Percentiles rank a stretch among this genome's conserved stretches.
Evolutionary conservation across 768 basidiomycete species (phyloP).

Genomic region (Pholiota conissans): DNA sequence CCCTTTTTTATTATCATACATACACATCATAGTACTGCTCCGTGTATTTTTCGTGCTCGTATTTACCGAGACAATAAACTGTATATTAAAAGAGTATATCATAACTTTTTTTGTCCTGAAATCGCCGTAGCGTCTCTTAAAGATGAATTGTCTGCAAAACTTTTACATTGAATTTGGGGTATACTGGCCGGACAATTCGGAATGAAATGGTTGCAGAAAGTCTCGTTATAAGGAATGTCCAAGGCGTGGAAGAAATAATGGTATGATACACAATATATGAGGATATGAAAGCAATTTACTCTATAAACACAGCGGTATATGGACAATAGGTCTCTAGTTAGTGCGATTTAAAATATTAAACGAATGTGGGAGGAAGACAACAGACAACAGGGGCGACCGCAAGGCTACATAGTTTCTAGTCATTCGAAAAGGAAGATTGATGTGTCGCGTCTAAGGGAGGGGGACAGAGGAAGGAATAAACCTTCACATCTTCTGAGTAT

Average conservation of each 20-base stretch:
- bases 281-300: too few relatives aligned
- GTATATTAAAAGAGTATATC: conserved; percentile 39
- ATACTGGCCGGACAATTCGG: not conserved
- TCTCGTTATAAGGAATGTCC: too few relatives aligned
- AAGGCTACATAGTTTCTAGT: not conserved
- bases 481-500: not conserved
- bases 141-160: not conserved
- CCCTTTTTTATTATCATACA: conserved; percentile 8
- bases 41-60: conserved; percentile 34
- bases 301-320: not conserved
- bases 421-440: not conserved
- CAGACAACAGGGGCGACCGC: not conserved
- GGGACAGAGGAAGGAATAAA: too few relatives aligned
- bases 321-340: not conserved
- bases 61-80: conserved; percentile 34
- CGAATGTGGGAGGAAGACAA: not conserved
- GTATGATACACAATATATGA: too few relatives aligned
- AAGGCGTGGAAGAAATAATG: not conserved
- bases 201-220: too few relatives aligned
- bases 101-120: conserved; percentile 25
- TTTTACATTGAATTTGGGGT: not conserved
- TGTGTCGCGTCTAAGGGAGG: not conserved
- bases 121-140: not conserved
- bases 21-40: conserved; percentile 20
- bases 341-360: not conserved